Evolutionary conservation across 192 early-diverging fungal species (phyloP).

Genomic region (Backusella luteola): DNA sequence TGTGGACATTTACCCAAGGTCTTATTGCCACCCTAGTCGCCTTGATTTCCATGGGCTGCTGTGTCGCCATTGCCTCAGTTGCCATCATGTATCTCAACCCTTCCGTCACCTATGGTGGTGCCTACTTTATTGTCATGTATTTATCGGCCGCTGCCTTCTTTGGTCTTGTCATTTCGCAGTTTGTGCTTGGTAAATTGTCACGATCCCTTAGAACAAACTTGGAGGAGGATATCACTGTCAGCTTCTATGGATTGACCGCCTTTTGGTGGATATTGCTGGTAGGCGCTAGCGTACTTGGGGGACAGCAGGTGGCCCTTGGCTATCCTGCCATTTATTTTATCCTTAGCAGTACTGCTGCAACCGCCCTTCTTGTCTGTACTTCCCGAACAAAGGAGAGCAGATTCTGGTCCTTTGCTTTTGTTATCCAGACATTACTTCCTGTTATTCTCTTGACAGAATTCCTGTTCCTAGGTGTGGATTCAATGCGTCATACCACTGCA

Average conservation of each 20-base stretch:
- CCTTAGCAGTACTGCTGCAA: slow-evolving; percentile 31
- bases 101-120: slow-evolving; percentile 10
- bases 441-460: slow-evolving; percentile 42
- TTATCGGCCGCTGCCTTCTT: background rate
- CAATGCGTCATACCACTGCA: slow-evolving; percentile 48
- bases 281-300: slow-evolving; percentile 25
- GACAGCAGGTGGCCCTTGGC: slow-evolving; percentile 31
- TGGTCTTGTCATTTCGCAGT: slow-evolving; percentile 4
- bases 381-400: slow-evolving; percentile 14
- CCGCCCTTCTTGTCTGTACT: slow-evolving; percentile 1
- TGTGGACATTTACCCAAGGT: background rate
- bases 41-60: background rate
- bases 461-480: slow-evolving; percentile 38
- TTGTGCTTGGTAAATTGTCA: background rate
- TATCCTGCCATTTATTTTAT: slow-evolving; percentile 45
- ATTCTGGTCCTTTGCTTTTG: slow-evolving; percentile 15
- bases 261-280: slow-evolving; percentile 49
- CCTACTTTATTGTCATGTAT: background rate
- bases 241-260: slow-evolving; percentile 32
- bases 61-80: background rate
- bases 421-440: slow-evolving; percentile 28
- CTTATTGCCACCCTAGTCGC: slow-evolving; percentile 4
- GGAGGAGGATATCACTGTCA: background rate
- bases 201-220: background rate
- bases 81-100: slow-evolving; percentile 10